Base-by-base conservation (phyloP, 2,329 filamentous ascomycete species). In the Monilinia aucupariae region DNA sequence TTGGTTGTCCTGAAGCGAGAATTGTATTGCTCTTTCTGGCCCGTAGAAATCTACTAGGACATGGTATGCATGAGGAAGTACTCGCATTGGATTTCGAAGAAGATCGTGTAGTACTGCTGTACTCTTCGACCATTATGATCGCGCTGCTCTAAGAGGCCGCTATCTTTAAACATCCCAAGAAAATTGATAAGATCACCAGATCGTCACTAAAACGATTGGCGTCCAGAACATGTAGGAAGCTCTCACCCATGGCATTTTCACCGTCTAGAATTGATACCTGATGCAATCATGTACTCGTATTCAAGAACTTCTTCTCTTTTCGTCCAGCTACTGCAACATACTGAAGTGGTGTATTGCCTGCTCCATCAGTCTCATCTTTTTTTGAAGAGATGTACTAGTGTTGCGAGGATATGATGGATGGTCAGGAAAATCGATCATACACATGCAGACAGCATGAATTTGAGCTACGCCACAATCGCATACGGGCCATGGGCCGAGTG, bases 161-260 rank as follows among this genome's bases (percentile, higher is more conserved):
- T 41, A 27, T 48, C 43, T n/a, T 61, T 61, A 32, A 64, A 64
- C 25, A 45, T 27, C 22, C 12, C 20, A 13, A 64, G 32, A 20
- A 64, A 64, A 25, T 60, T 45, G 20, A 60, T 60, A 8, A 64
- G 43, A 45, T 53, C 48, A 13, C n/a, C n/a, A n/a, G n/a, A n/a
- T n/a, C n/a, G n/a, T 61, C 62, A 49, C 62, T 53, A 58, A 64
- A 64, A 27, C 43, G 41, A 22, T 39, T 61, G 32, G 48, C 50
- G 17, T 64, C 55, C 15, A 64, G 49, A 61, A 55, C 62, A 53
- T 64, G 56, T 43, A 64, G 25, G 13, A 64, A 64, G 47, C 45
- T 61, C 34, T 64, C 32, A 2, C 56, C 50, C 49, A 48, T 53
- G 10, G 25, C 12, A 25, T n/a, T 61, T 61, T 4, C 47, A n/a